Evolutionary conservation across 805 yeast species (phyloP), one percentile per base, ranked within the genome.

Genomic region (Candida krabiensis): DNA sequence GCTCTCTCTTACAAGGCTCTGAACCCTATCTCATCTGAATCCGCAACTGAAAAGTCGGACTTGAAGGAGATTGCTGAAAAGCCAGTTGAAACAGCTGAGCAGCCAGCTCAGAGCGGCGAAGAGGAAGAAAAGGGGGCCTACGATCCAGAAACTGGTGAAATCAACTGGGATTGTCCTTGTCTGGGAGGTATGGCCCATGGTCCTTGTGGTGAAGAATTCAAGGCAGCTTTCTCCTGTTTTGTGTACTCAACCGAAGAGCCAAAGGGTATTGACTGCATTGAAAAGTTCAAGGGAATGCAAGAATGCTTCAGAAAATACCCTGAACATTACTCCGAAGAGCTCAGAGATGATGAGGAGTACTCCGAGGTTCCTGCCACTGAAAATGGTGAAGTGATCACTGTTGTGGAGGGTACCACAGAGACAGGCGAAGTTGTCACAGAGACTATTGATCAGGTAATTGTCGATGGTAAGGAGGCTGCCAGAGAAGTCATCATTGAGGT

Each of bases 81-180:
- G 29, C 54, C 52, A 8, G 49, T 49, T 12, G 45, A 46, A 28
- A 22, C 30, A 13, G 26, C 28, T 13, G 45, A 31, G 30, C 17
- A 37, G 28, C 34, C 38, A 36, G 68, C 58, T 34, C 11, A 7
- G 9, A 7, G 11, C 9, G 64, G 58, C 28, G 70, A 66, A 30
- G 73, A 65, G 30, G 64, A 66, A 15, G 69, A 63, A 45, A 66
- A 71, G 44, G 85, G 88, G 26, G 96, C 98, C 4, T 91, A 79
- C 66, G 79, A 91, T 68, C 97, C 97, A 21, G 96, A 86, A 56
- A 93, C 99, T 3, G 99, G 99, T 21, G 98, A 91, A 62, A 93
- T 93, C 67, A 91, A 93, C 77, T 93, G 99, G 99, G 98, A 93
- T 60, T 93, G 99, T 64, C 98, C 99, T n/a, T 91, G 98, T 65